Conservation (phyloP, 352 stramenopile species). For the Pythium aquatile region DNA sequence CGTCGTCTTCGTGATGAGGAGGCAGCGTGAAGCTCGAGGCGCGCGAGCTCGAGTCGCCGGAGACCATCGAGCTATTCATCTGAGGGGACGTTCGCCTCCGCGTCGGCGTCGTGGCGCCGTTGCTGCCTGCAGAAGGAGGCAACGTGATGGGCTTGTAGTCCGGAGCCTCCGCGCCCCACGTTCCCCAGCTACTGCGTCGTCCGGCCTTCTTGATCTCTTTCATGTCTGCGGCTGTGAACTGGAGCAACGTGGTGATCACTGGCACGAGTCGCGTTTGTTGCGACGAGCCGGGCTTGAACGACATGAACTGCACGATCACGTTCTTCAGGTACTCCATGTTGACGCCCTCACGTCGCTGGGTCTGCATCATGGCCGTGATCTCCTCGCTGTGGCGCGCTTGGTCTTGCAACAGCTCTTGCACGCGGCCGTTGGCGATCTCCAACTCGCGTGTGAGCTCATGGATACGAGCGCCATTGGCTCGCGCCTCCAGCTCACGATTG, state of each 20-base stretch:
- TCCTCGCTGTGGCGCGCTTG: conserved; percentile 66
- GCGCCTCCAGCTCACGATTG: conserved; percentile 67
- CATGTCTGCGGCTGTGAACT: conserved; percentile 77
- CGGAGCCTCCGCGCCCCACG: conserved; percentile 49
- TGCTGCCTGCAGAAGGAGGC: conserved; percentile 21
- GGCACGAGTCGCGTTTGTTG: conserved; percentile 75
- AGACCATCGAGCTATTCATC: conserved; percentile 12
- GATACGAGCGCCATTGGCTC: conserved; percentile 53
- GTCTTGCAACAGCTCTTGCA: conserved; percentile 57
- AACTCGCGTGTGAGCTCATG: conserved; percentile 49
- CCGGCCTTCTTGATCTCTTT: conserved; percentile 71
- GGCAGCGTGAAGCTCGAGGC: conserved; percentile 60
- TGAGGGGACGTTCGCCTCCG: conserved; percentile 13
- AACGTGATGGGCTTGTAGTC: conserved; percentile 72
- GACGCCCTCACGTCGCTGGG: conserved; percentile 78
- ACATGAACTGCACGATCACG: conserved; percentile 90
- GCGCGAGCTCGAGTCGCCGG: conserved; percentile 28
- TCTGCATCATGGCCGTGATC: conserved; percentile 73
- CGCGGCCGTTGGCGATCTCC: conserved; percentile 39
- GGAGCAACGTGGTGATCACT: conserved; percentile 81
- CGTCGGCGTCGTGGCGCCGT: conserved; percentile 9
- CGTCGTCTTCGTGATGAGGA: conserved; percentile 35
- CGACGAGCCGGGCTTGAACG: conserved; percentile 77
- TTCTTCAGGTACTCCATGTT: conserved; percentile 93
- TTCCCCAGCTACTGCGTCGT: conserved; percentile 71